phyloP scores from a whole-genome alignment of 225 moss, liverwort and hornwort species.

The Ulota crispa region DNA sequence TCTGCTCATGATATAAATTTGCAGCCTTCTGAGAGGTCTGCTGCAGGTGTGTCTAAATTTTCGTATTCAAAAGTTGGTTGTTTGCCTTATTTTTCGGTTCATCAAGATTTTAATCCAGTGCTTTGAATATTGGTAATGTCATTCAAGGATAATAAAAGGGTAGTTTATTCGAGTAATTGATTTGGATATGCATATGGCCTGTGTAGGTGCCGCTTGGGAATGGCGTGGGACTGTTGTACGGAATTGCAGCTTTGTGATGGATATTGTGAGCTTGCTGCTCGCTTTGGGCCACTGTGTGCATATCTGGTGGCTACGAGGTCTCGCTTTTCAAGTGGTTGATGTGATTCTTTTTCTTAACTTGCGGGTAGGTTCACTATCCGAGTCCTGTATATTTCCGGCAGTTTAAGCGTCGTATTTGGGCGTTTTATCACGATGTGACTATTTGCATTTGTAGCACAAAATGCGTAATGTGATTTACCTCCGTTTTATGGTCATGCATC shows the following conservation, averaged over 20 bases:
- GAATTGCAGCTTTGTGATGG: constrained; percentile 99
- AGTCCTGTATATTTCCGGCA: background rate
- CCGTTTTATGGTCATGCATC: background rate
- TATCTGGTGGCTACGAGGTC: constrained; percentile 97
- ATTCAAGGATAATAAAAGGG: background rate
- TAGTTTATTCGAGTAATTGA: background rate
- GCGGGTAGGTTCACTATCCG: constrained; percentile 54
- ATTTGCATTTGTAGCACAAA: background rate
- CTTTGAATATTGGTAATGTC: background rate
- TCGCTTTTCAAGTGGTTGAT: constrained; percentile 98
- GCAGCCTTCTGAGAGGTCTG: constrained; percentile 90
- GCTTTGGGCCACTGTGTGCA: constrained; percentile 78
- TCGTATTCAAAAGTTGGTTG: background rate
- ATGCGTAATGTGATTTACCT: background rate
- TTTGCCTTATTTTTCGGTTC: background rate
- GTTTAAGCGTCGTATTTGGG: background rate
- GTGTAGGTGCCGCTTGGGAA: constrained; percentile 95
- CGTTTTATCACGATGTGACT: background rate
- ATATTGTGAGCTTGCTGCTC: constrained; percentile 91
- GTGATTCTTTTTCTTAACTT: constrained; percentile 90
- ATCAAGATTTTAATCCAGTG: background rate
- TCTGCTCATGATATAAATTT: constrained; percentile 58
- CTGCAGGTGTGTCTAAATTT: constrained; percentile 67
- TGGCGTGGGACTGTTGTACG: constrained; percentile 95
- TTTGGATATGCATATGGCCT: constrained; percentile 18